Percentiles rank a stretch among this genome's conserved stretches.
Evolutionary conservation across 2,329 filamentous ascomycete species (phyloP).

Genomic region (Neocucurbitaria cava): DNA sequence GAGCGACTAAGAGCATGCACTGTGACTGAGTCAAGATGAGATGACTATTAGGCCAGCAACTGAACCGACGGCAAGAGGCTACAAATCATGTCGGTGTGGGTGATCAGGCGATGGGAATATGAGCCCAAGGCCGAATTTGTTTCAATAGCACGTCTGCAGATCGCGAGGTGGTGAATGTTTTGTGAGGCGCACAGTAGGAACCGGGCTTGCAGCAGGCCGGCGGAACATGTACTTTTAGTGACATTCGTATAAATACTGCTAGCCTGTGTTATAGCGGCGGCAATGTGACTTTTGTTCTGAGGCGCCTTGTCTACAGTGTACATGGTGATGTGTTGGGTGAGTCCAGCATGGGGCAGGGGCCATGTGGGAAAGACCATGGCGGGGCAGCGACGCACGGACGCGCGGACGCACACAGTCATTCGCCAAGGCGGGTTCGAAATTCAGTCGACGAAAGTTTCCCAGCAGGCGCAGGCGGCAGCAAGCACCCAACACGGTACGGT

Average conservation of each 20-base stretch:
- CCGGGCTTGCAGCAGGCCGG: slow-evolving; percentile 8
- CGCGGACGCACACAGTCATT: slow-evolving; percentile 17
- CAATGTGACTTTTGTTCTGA: neutral
- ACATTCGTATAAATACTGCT: slow-evolving; percentile 38
- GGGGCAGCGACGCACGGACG: slow-evolving; percentile 8
- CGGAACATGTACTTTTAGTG: slow-evolving; percentile 42
- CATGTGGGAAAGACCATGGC: slow-evolving; percentile 6
- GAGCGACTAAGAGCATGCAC: neutral
- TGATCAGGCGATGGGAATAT: neutral
- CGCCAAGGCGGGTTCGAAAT: slow-evolving; percentile 26
- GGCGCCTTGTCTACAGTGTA: no score
- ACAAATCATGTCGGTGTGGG: neutral
- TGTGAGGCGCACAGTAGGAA: slow-evolving; percentile 3
- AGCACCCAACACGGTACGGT: slow-evolving; percentile 20
- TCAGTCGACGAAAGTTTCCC: slow-evolving; percentile 20
- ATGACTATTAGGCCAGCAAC: neutral
- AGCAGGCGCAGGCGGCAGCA: slow-evolving; percentile 22
- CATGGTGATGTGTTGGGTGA: neutral
- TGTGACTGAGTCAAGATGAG: neutral
- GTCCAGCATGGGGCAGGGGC: no score
- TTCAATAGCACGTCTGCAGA: neutral
- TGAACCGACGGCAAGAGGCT: neutral
- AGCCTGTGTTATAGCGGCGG: slow-evolving; percentile 5
- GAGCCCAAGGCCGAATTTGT: neutral
- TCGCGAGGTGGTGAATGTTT: neutral